phyloP scores from a whole-genome alignment of 164 flowering plant genomes.

The Magnolia officinalis region DNA sequence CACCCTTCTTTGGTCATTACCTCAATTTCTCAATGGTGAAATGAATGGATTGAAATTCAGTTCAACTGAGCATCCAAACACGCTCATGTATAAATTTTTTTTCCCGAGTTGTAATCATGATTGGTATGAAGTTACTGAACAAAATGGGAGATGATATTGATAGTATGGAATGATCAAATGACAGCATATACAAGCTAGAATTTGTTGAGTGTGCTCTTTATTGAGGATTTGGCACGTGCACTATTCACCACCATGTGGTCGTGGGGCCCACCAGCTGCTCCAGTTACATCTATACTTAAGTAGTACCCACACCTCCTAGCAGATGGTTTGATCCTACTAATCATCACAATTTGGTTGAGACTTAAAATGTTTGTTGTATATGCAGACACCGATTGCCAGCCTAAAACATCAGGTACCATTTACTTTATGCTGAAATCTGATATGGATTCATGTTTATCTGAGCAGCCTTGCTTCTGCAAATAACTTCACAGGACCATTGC shows the following conservation, averaged over 20 bases:
- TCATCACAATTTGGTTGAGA: background rate
- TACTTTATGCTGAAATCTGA: background rate
- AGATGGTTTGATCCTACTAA: background rate
- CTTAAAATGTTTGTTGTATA: background rate
- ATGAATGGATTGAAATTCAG: too few species aligned
- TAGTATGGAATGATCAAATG: too few species aligned
- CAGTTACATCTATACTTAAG: background rate
- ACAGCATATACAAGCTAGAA: background rate
- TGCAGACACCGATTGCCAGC: background rate
- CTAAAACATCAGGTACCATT: background rate
- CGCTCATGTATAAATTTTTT: too few species aligned
- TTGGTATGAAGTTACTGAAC: too few species aligned
- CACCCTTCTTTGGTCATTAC: too few species aligned
- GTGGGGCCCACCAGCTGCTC: background rate
- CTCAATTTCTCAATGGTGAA: too few species aligned
- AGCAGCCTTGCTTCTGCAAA: constrained; percentile 39
- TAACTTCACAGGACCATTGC: constrained; percentile 51
- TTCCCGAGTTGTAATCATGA: too few species aligned
- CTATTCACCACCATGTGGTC: background rate
- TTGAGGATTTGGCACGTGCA: background rate
- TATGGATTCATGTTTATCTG: background rate
- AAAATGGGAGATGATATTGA: too few species aligned
- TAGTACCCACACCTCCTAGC: background rate
- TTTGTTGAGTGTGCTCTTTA: too few species aligned
- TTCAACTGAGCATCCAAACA: too few species aligned